phyloP scores from a whole-genome alignment of 2,329 filamentous ascomycete genomes.

The Sclerotinia sclerotiorum region DNA sequence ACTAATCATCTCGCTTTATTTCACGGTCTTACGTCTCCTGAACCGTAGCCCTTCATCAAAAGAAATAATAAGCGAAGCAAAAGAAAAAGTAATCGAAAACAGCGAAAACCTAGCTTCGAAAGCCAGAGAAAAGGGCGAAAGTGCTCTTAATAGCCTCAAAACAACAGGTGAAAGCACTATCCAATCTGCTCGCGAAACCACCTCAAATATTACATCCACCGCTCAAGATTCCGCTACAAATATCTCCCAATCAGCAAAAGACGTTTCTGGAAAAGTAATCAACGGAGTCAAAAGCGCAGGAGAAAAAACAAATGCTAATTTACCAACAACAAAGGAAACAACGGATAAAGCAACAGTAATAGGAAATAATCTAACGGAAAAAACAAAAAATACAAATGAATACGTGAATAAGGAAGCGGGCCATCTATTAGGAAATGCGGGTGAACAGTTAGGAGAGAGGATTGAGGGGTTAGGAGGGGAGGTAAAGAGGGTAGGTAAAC shows the following conservation, averaged over 20 bases:
- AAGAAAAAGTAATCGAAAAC: slow-evolving; percentile 28
- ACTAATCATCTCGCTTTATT: slow-evolving; percentile 70
- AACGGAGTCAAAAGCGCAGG: neutral
- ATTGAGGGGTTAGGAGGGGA: slow-evolving; percentile 30
- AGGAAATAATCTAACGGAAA: slow-evolving; percentile 27
- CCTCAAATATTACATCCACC: neutral
- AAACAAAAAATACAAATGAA: slow-evolving; percentile 26
- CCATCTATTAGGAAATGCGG: slow-evolving; percentile 38
- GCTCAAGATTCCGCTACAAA: neutral
- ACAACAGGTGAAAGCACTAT: neutral
- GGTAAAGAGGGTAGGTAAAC: slow-evolving; percentile 26
- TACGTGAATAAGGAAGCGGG: slow-evolving; percentile 33
- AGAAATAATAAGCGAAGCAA: slow-evolving; percentile 43
- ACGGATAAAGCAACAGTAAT: slow-evolving; percentile 15
- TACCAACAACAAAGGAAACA: neutral
- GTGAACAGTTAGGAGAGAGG: slow-evolving; percentile 34
- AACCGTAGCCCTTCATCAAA: slow-evolving; percentile 47
- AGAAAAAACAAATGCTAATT: neutral
- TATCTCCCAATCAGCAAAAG: neutral
- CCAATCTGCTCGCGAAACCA: neutral
- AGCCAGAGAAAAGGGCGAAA: slow-evolving; percentile 31
- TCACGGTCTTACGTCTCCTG: slow-evolving; percentile 55
- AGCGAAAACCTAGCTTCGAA: slow-evolving; percentile 26
- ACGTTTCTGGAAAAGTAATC: neutral
- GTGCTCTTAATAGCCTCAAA: slow-evolving; percentile 19